These are phyloP conservation scores for Raphanus raphanistrum DNA, from an alignment of 345 rosid species.

Conservation along the genomic window DNA sequence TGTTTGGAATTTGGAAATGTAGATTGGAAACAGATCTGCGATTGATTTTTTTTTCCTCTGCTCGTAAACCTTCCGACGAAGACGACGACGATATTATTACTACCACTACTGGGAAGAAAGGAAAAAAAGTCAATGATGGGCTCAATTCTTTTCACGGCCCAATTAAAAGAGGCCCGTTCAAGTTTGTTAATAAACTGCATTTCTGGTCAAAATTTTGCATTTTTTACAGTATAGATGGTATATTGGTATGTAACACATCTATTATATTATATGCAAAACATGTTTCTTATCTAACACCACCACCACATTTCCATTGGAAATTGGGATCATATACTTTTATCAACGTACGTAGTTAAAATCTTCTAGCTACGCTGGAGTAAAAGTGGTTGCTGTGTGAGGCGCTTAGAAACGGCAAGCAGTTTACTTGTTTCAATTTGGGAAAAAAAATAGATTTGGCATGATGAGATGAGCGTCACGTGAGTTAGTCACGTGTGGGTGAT, in stretches of 20 bases:
- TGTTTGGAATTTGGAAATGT: background rate
- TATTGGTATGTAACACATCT: too few relatives aligned
- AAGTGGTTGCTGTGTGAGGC: conserved; percentile 9
- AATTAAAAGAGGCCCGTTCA: conserved; percentile 1
- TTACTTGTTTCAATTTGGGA: background rate
- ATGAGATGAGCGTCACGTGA: conserved; percentile 5
- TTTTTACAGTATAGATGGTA: too few relatives aligned
- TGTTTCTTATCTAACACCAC: background rate
- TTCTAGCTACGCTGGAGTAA: background rate
- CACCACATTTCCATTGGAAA: background rate
- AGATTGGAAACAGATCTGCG: conserved; percentile 37
- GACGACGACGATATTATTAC: background rate
- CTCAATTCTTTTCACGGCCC: conserved; percentile 16
- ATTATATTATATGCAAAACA: background rate
- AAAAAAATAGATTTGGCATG: background rate
- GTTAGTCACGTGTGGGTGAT: conserved; percentile 28
- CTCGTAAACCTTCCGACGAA: conserved; percentile 27
- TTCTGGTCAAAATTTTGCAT: background rate
- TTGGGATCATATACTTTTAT: background rate
- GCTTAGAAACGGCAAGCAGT: conserved; percentile 22
- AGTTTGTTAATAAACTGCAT: background rate
- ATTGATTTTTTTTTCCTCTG: conserved; percentile 18
- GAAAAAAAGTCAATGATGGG: conserved; percentile 33
- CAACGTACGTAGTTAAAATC: background rate
- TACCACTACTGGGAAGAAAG: background rate